phyloP scores from a whole-genome alignment of 163 green algal species.

The Scenedesmus sp. region DNA sequence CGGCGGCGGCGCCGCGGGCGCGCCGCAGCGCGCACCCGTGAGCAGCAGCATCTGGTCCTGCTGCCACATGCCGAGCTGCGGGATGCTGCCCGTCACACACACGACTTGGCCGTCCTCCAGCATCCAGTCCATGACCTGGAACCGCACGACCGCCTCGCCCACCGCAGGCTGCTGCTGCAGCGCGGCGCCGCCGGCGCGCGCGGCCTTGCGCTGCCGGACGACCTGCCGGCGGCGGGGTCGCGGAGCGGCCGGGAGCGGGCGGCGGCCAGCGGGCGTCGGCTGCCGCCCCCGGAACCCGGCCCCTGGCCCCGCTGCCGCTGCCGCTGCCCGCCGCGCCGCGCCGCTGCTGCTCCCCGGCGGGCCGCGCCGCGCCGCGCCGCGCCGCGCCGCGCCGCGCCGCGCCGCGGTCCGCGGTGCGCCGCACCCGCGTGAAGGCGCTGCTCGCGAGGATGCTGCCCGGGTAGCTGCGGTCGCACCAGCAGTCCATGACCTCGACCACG shows the following conservation, averaged over 20 bases:
- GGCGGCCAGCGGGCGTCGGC: too few species aligned
- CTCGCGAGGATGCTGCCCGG: constrained; percentile 60
- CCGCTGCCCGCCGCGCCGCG: too few species aligned
- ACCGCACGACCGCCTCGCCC: constrained; percentile 49
- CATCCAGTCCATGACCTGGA: constrained; percentile 68
- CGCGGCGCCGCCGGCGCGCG: constrained; percentile 14
- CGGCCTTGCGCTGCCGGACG: constrained; percentile 37
- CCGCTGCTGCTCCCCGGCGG: too few species aligned
- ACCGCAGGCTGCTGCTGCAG: constrained; percentile 33
- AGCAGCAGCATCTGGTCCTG: constrained; percentile 65
- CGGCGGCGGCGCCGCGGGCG: not conserved
- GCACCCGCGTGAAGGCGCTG: constrained; percentile 67
- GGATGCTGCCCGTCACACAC: constrained; percentile 72
- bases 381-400: too few species aligned
- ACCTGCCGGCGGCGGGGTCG: constrained; percentile 21
- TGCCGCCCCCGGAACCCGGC: too few species aligned
- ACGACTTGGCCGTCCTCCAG: constrained; percentile 66
- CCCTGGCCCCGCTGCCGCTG: too few species aligned
- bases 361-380: too few species aligned
- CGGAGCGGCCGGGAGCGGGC: too few species aligned
- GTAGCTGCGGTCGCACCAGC: constrained; percentile 64
- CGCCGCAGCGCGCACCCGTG: constrained; percentile 45
- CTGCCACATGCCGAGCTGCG: constrained; percentile 85
- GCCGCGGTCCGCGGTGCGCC: constrained; percentile 17
- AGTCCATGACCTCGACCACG: constrained; percentile 59